Base-by-base conservation (phyloP, 495 filamentous ascomycete genomes). In the Xylaria curta region DNA sequence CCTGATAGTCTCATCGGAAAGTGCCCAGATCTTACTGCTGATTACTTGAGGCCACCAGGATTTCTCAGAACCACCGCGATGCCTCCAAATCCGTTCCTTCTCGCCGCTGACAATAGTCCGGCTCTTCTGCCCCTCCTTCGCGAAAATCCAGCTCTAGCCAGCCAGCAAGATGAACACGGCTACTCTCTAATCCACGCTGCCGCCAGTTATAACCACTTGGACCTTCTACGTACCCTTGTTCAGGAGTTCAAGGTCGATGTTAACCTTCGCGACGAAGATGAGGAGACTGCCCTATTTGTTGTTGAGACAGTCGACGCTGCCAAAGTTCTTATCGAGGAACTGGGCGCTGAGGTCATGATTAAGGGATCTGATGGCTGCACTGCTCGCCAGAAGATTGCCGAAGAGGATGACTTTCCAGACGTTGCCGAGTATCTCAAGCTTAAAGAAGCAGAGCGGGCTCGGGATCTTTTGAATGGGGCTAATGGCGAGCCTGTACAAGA, bases 141-240 rank as follows among this genome's bases (percentile, higher is more conserved):
- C 59, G 82, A 87, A 49, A 87, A 94, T 75, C 89, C 91, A 51
- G 79, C 87, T 12, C 82, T 92, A 66, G 93, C 93, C 19, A 86
- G 89, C 9, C 76, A 81, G 36, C 92, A 94, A 76, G 94, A 97
- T 79, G 87, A 91, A 70, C 89, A 94, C 72, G 94, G 94, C 71
- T 97, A 99, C 83, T 97, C 95, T 19, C 87, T 98, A 26, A 83
- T 98, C 26, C 96, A 99, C 80, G 97, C 96, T 28, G 93, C 95
- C 8, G 89, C 91, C 40, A 98, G 95, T 72, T 99, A 99, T 85
- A 91, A 90, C 76, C 94, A 97, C 73, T 81, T 91, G 42, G 88
- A 91, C 65, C 91, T 98, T 33, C 89, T 98, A 9, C 91, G 91
- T 54, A 81, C 89, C 1, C 88, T 99, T 2, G 87, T 97, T n/a